These are phyloP conservation scores for Mortierella claussenii DNA, from an alignment of 192 early-diverging fungal genomes.

Conservation along the genomic window DNA sequence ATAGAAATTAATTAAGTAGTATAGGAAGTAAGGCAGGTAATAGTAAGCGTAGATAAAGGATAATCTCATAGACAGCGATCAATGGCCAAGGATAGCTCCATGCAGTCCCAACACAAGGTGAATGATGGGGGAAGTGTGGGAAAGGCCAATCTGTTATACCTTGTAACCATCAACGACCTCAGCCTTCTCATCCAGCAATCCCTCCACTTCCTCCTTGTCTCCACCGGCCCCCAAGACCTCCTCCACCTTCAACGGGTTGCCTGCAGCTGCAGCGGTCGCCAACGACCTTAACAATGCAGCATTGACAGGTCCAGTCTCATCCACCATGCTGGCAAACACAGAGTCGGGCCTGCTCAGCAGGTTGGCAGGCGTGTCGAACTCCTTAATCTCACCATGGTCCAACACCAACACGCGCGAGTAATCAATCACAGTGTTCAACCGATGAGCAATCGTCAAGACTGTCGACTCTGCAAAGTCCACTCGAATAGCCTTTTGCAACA, in stretches of 20 bases:
- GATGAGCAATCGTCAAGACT: constrained; percentile 73
- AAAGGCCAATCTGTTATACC: too few relatives aligned
- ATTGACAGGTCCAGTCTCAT: constrained; percentile 74
- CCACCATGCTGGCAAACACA: constrained; percentile 67
- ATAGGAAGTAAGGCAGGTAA: too few relatives aligned
- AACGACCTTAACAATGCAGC: constrained; percentile 64
- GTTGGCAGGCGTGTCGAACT: constrained; percentile 64
- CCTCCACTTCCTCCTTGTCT: constrained; percentile 19
- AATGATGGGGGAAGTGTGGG: too few relatives aligned
- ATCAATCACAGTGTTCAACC: constrained; percentile 62
- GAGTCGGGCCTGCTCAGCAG: constrained; percentile 57
- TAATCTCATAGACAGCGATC: too few relatives aligned
- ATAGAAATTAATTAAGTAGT: too few relatives aligned
- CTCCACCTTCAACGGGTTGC: constrained; percentile 21
- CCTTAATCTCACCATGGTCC: constrained; percentile 55
- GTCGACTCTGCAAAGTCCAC: constrained; percentile 63
- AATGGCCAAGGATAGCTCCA: too few relatives aligned
- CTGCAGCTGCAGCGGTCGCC: constrained; percentile 53
- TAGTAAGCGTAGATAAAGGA: too few relatives aligned
- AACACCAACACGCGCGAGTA: constrained; percentile 55
- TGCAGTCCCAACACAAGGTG: too few relatives aligned
- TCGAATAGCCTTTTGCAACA: constrained; percentile 71
- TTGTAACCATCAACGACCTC: constrained; percentile 12
- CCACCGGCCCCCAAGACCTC: constrained; percentile 21
- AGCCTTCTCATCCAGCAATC: constrained; percentile 3